Evolutionary conservation across 192 early-diverging fungal species (phyloP).

Genomic region (Coemansia sp.): DNA sequence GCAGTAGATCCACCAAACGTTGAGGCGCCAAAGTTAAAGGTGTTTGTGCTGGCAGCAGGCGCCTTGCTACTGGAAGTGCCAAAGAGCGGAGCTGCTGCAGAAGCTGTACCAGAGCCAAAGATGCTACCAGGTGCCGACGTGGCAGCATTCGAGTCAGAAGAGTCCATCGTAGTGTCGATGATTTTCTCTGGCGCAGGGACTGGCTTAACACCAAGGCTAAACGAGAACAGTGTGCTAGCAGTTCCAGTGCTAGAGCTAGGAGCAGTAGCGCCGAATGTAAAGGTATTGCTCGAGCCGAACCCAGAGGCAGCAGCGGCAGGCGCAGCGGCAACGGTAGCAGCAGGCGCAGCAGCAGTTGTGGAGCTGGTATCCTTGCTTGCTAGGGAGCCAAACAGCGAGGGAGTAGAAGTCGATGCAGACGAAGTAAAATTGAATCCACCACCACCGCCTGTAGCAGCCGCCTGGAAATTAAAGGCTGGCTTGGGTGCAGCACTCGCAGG

Average conservation of each 20-base stretch:
- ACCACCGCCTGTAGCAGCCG: not conserved
- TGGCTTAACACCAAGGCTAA: constrained; percentile 7
- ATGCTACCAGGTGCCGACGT: not conserved
- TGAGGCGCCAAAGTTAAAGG: constrained; percentile 23
- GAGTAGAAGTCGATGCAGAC: not conserved
- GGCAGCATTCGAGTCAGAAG: not conserved
- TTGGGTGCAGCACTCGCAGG: constrained; percentile 9
- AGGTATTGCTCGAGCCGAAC: not conserved
- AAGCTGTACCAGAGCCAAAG: constrained; percentile 9
- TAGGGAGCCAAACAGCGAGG: constrained; percentile 3
- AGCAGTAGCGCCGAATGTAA: constrained; percentile 15
- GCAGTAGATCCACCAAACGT: constrained; percentile 13
- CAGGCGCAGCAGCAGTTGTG: not conserved
- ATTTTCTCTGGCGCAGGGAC: constrained; percentile 21
- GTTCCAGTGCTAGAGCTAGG: not conserved
- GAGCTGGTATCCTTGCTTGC: constrained; percentile 2
- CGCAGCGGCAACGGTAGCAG: not conserved
- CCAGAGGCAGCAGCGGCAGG: constrained; percentile 2
- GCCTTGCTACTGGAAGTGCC: constrained; percentile 12
- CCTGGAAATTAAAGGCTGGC: constrained; percentile 22
- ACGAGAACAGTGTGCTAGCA: not conserved
- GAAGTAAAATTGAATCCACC: not conserved
- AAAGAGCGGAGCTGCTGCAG: constrained; percentile 32
- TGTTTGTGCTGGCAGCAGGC: constrained; percentile 23
- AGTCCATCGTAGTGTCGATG: constrained; percentile 24